Evolutionary conservation across 2,329 filamentous ascomycete genomes (phyloP).

Genomic region (Gremmenia infestans): DNA sequence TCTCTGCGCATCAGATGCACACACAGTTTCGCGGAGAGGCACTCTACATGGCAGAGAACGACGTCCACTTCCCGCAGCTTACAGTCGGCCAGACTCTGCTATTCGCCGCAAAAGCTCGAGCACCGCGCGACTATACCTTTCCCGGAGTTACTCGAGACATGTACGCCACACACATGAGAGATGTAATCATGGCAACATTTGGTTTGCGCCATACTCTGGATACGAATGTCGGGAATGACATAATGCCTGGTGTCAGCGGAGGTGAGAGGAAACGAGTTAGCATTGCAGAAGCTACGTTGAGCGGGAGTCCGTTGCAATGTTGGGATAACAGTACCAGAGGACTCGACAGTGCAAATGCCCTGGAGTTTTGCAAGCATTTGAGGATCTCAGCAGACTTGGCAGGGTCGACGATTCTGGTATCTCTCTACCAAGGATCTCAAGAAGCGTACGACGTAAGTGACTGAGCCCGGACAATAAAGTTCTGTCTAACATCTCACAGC

Average conservation of each 20-base stretch:
- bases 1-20: slow-evolving; percentile 45
- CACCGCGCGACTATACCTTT: slow-evolving; percentile 49
- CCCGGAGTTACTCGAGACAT: slow-evolving; percentile 40
- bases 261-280: slow-evolving; percentile 73
- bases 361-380: slow-evolving; percentile 65
- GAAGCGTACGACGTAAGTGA: slow-evolving; percentile 51
- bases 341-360: slow-evolving; percentile 66
- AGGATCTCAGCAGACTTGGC: slow-evolving; percentile 59
- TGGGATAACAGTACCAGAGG: slow-evolving; percentile 75
- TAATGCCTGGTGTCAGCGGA: slow-evolving; percentile 60
- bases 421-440: slow-evolving; percentile 68
- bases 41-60: slow-evolving; percentile 70
- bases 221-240: slow-evolving; percentile 69
- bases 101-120: slow-evolving; percentile 64
- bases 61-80: slow-evolving; percentile 67
- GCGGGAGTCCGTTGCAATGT: slow-evolving; percentile 54
- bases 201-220: slow-evolving; percentile 65
- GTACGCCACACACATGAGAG: slow-evolving; percentile 34
- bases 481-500: slow-evolving; percentile 8
- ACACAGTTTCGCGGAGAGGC: slow-evolving; percentile 53
- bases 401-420: slow-evolving; percentile 57
- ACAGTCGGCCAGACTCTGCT: slow-evolving; percentile 68
- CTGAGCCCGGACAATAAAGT: background rate
- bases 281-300: slow-evolving; percentile 66
- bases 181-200: slow-evolving; percentile 64